These are phyloP conservation scores for Trichophyton schoenleinii DNA, from an alignment of 2,329 filamentous ascomycete genomes.

Conservation along the genomic window DNA sequence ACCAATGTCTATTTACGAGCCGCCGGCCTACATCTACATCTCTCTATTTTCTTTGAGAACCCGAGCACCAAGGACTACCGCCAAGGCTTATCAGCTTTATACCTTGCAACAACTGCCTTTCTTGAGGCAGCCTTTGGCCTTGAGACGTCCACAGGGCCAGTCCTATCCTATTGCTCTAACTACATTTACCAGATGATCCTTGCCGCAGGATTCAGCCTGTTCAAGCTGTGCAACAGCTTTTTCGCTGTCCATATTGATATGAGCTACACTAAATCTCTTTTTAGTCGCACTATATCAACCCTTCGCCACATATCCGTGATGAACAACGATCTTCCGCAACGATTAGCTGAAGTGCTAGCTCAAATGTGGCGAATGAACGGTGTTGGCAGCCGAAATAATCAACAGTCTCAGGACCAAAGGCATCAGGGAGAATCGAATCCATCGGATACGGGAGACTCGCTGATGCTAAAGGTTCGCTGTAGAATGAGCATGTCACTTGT, in stretches of 20 bases:
- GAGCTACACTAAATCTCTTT: slow-evolving; percentile 44
- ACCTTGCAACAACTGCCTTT: slow-evolving; percentile 35
- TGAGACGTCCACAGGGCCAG: slow-evolving; percentile 33
- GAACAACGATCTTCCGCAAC: slow-evolving; percentile 51
- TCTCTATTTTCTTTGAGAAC: slow-evolving; percentile 40
- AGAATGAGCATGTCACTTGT: slow-evolving; percentile 56
- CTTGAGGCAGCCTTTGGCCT: slow-evolving; percentile 36
- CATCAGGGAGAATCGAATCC: slow-evolving; percentile 16
- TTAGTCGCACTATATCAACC: slow-evolving; percentile 46
- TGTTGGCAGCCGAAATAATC: slow-evolving; percentile 15
- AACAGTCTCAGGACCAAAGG: background rate
- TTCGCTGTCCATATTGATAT: slow-evolving; percentile 46
- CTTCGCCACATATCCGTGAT: slow-evolving; percentile 49
- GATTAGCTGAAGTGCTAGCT: slow-evolving; percentile 52
- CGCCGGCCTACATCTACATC: slow-evolving; percentile 35
- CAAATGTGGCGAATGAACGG: slow-evolving; percentile 49
- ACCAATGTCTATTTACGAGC: slow-evolving; percentile 38
- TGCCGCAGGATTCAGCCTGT: slow-evolving; percentile 49
- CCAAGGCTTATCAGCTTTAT: slow-evolving; percentile 34
- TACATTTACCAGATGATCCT: slow-evolving; percentile 58
- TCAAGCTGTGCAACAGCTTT: slow-evolving; percentile 55
- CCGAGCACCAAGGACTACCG: slow-evolving; percentile 35
- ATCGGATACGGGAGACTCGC: slow-evolving; percentile 30
- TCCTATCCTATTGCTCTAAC: slow-evolving; percentile 43
- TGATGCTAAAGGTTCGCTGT: slow-evolving; percentile 53